Evolutionary conservation across 192 early-diverging fungal genomes (phyloP).

Genomic region (Chytriomyces sp.): DNA sequence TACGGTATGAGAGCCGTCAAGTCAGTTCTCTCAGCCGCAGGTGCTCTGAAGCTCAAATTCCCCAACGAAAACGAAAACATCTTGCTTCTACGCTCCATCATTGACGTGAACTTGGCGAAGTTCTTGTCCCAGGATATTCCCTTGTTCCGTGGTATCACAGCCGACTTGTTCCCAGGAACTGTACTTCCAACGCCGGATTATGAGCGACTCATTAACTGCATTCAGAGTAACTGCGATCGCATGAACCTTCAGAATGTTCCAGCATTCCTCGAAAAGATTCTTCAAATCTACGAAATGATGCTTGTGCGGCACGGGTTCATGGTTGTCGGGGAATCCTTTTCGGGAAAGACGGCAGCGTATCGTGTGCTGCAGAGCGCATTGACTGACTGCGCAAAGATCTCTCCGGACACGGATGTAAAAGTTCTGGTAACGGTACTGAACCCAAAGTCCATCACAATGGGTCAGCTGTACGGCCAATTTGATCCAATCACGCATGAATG

Average conservation of each 20-base stretch:
- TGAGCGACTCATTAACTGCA: slow-evolving; percentile 49
- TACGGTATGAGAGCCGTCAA: slow-evolving; percentile 70
- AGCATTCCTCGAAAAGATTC: slow-evolving; percentile 62
- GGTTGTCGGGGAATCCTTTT: slow-evolving; percentile 63
- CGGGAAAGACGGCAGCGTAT: slow-evolving; percentile 63
- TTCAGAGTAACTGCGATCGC: slow-evolving; percentile 48
- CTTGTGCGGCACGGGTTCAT: slow-evolving; percentile 66
- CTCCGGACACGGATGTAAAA: slow-evolving; percentile 53
- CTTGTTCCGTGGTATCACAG: slow-evolving; percentile 66
- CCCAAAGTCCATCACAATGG: slow-evolving; percentile 71
- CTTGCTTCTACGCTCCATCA: slow-evolving; percentile 62
- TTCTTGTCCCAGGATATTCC: slow-evolving; percentile 68
- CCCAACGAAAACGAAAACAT: slow-evolving; percentile 66
- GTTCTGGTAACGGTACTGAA: slow-evolving; percentile 56
- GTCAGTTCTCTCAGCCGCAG: slow-evolving; percentile 60
- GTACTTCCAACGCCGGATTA: slow-evolving; percentile 64
- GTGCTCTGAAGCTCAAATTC: slow-evolving; percentile 65
- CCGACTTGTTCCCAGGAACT: slow-evolving; percentile 67
- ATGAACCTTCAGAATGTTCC: slow-evolving; percentile 62
- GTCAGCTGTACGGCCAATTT: slow-evolving; percentile 68
- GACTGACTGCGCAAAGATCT: slow-evolving; percentile 55
- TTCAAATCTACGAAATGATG: slow-evolving; percentile 73
- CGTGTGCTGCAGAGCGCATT: slow-evolving; percentile 57
- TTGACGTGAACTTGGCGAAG: slow-evolving; percentile 67
- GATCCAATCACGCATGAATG: slow-evolving; percentile 67